Base-by-base conservation (phyloP, 2,329 filamentous ascomycete genomes). In the Pseudopyrenochaeta lycopersici region DNA sequence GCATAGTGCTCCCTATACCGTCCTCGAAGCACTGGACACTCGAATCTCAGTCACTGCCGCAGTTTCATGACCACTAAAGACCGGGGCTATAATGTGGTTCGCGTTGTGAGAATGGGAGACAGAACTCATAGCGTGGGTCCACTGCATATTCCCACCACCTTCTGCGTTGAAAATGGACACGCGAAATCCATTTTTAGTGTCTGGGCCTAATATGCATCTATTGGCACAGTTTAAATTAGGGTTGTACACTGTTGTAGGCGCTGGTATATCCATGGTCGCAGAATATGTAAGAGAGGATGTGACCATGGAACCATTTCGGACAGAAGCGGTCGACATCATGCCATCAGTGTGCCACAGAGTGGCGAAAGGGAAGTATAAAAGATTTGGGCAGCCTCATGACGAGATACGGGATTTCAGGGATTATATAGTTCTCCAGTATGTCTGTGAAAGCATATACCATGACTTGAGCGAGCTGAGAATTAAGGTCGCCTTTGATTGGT, bases 21-120 rank as follows among this genome's bases (percentile, higher is more conserved):
- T 36, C 12, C 12, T 4, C n/a, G 17, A 15, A n/a, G 20, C 32
- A 4, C 1, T 33, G 7, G 48, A 27, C 1, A 20, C 41, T 2
- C 41, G 29, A 12, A 17, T 21, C 12, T 47, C 48, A 3, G 56
- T 58, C 1, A 55, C 31, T 31, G 52, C 56, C 0, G 49, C 52
- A 9, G 51, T 14, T 7, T 31, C 44, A 11, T 53, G 52, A 4
- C 52, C 49, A 17, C 39, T 33, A 17, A 49, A 56, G 42, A 3
- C 49, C 56, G 1, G 56, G 56, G 17, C 56, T 59, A 23, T 55
- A 59, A 9, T 38, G 17, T 2, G 42, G 46, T 27, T 14, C 44
- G n/a, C 1, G 35, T 15, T 36, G 52, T 2, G 35, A 40, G 27
- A 53, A 54, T 2, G 35, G 44, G 31, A 53, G 50, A 32, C 54